Evolutionary conservation across 2,329 filamentous ascomycete genomes (phyloP).

Genomic region (Coniochaeta sp.): DNA sequence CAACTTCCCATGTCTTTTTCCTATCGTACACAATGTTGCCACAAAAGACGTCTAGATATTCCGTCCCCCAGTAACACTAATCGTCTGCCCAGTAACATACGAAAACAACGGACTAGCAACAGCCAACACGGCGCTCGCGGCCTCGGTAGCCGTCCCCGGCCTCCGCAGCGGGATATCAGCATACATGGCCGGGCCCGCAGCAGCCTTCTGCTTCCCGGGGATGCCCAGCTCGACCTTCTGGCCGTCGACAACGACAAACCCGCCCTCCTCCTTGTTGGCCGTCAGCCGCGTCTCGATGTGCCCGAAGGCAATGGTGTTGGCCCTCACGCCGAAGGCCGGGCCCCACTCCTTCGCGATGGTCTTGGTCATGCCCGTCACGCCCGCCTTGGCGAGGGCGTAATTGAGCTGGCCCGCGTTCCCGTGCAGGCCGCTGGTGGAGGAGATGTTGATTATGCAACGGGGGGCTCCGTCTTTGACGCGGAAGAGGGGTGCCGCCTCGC

Average conservation of each 20-base stretch:
- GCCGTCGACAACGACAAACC: slow-evolving; percentile 70
- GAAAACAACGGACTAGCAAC: slow-evolving; percentile 76
- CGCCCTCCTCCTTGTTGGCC: slow-evolving; percentile 76
- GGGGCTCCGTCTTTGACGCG: slow-evolving; percentile 76
- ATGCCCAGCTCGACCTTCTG: slow-evolving; percentile 70
- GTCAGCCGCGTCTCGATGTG: slow-evolving; percentile 75
- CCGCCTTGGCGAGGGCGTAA: slow-evolving; percentile 80
- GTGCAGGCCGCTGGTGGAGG: slow-evolving; percentile 71
- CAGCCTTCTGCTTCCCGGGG: slow-evolving; percentile 49
- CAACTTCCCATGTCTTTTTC: not conserved
- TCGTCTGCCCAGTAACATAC: slow-evolving; percentile 82
- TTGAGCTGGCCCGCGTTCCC: slow-evolving; percentile 90
- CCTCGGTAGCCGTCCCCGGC: slow-evolving; percentile 72
- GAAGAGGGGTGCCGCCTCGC: slow-evolving; percentile 79
- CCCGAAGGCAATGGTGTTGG: slow-evolving; percentile 81
- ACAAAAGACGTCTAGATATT: slow-evolving; percentile 38
- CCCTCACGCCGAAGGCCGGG: slow-evolving; percentile 70
- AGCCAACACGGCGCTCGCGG: slow-evolving; percentile 68
- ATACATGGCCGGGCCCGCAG: slow-evolving; percentile 35
- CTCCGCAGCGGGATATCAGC: slow-evolving; percentile 73
- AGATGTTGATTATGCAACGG: slow-evolving; percentile 77
- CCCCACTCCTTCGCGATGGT: slow-evolving; percentile 93
- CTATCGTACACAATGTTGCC: not conserved
- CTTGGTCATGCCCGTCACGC: slow-evolving; percentile 75
- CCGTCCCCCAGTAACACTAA: slow-evolving; percentile 75